phyloP scores from a whole-genome alignment of 176 grass and related monocot species.

The Avena insularis region DNA sequence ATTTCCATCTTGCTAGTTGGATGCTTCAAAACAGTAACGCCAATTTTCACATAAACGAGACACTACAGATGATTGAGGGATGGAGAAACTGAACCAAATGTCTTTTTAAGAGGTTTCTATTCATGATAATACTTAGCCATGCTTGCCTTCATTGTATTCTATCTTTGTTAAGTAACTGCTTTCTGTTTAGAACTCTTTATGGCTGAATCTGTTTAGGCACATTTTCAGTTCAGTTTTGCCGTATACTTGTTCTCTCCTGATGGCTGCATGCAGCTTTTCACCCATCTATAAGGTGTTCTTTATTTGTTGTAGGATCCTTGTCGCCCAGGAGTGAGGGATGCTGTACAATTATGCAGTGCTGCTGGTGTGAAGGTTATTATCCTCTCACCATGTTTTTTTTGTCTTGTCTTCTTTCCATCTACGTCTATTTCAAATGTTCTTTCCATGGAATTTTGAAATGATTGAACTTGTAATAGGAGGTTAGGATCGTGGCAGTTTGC shows the following conservation, averaged over 20 bases:
- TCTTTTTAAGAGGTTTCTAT: neutral
- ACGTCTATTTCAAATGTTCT: neutral
- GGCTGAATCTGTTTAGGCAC: neutral
- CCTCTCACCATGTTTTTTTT: neutral
- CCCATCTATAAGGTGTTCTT: neutral
- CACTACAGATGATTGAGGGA: neutral
- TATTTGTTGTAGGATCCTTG: slow-evolving; percentile 61
- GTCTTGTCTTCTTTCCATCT: neutral
- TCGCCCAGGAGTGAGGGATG: slow-evolving; percentile 62
- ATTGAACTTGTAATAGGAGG: neutral
- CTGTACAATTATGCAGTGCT: slow-evolving; percentile 58
- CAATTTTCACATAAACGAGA: slow-evolving; percentile 9
- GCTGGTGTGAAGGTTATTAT: slow-evolving; percentile 63
- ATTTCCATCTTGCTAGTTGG: neutral
- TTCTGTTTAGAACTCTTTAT: neutral
- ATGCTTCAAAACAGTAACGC: neutral
- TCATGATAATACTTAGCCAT: neutral
- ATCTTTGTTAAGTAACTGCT: neutral
- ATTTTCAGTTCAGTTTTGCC: neutral
- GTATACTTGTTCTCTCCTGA: neutral
- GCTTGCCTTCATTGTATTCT: neutral
- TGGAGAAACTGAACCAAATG: slow-evolving; percentile 2
- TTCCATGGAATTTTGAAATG: neutral
- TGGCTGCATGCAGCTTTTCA: neutral
- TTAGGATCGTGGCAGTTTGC: neutral